These are phyloP conservation scores for Dictyostelium intermedium DNA, from an alignment of 78 protist species.

Conservation along the genomic window DNA sequence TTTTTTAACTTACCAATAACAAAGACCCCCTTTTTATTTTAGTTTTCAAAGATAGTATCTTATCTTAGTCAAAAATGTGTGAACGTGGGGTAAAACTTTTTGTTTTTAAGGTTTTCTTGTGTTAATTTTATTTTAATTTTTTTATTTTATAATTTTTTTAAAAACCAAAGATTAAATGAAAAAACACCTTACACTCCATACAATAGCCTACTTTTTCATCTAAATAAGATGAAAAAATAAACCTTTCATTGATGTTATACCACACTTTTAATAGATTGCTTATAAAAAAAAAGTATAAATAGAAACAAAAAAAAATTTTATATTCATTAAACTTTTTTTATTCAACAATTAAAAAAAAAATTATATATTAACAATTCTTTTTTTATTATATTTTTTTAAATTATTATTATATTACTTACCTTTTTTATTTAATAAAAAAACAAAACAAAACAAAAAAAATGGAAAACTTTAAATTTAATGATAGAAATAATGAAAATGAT, in stretches of 20 bases:
- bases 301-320: neutral
- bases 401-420: no score
- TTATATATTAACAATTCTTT: neutral
- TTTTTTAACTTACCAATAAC: no score
- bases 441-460: neutral
- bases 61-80: no score
- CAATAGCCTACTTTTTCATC: neutral
- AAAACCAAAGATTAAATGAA: neutral
- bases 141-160: neutral
- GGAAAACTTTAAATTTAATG: neutral
- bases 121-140: neutral
- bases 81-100: no score
- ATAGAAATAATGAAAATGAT: neutral
- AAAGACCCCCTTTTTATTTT: no score
- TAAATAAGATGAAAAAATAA: neutral
- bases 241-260: neutral
- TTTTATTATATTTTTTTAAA: neutral
- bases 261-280: neutral
- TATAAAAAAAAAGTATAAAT: neutral
- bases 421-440: no score
- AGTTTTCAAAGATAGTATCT: no score
- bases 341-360: neutral
- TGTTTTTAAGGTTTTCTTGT: neutral
- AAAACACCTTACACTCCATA: neutral
- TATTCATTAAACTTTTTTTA: no score